Conservation (phyloP, 371 early-diverging fungal genomes). For the Umbelopsis sp. region DNA sequence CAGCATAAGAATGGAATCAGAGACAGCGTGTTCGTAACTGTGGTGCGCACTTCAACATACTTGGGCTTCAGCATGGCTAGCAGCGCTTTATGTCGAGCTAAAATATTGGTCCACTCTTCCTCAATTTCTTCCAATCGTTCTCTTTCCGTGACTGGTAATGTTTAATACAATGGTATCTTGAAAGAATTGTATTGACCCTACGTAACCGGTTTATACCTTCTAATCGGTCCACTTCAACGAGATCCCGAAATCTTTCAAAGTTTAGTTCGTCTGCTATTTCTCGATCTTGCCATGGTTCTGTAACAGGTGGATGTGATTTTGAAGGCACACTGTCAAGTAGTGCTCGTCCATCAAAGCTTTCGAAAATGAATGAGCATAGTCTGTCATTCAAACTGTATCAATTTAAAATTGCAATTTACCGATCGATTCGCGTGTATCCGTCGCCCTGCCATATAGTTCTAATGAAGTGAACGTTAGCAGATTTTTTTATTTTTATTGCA, state of each 20-base stretch:
- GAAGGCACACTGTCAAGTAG: constrained; percentile 56
- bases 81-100: constrained; percentile 57
- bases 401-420: constrained; percentile 29
- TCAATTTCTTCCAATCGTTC: constrained; percentile 53
- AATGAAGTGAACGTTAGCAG: not conserved
- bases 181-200: not conserved
- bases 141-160: constrained; percentile 40
- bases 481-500: too few relatives aligned
- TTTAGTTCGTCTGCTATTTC: constrained; percentile 52
- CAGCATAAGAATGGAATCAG: not conserved
- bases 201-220: constrained; percentile 33
- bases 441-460: constrained; percentile 61
- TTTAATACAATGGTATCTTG: not conserved
- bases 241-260: constrained; percentile 62
- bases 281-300: constrained; percentile 34
- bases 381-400: not conserved
- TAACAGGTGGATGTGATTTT: constrained; percentile 20
- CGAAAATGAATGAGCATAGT: not conserved
- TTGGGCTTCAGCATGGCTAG: constrained; percentile 40
- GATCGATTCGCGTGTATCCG: constrained; percentile 50
- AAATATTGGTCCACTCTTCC: constrained; percentile 55
- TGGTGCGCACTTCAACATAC: not conserved
- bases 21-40: not conserved
- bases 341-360: constrained; percentile 63
- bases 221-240: constrained; percentile 59